Conservation (phyloP, 78 protist genomes). For the Dictyostelium capitatum region DNA sequence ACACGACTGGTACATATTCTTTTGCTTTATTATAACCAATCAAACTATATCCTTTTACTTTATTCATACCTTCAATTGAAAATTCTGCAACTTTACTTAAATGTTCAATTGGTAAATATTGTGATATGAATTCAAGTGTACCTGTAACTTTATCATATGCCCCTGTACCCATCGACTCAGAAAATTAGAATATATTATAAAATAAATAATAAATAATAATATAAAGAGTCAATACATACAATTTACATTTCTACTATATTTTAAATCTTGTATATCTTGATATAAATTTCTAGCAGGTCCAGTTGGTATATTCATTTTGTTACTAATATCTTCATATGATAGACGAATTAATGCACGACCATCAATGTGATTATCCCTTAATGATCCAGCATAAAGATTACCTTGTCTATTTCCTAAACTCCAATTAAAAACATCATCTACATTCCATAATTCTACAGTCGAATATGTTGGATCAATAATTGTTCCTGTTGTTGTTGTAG, state of each 20-base stretch:
- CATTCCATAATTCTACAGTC: not conserved
- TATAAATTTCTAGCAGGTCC: conserved; percentile 13
- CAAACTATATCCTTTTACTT: not conserved
- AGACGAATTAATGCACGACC: conserved; percentile 5
- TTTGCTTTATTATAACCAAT: not conserved
- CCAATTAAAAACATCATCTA: not conserved
- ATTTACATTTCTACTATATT: not conserved
- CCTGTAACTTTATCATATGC: conserved; percentile 4
- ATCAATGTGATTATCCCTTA: conserved; percentile 11
- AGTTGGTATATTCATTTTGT: not conserved
- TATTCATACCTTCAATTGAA: not conserved
- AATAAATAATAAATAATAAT: not conserved
- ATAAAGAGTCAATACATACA: not conserved
- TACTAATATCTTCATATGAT: not conserved
- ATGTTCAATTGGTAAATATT: conserved; percentile 8
- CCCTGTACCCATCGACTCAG: not conserved
- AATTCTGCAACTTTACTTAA: not conserved
- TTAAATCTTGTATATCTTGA: not conserved
- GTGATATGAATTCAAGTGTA: not conserved
- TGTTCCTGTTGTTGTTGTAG: not conserved
- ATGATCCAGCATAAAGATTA: not conserved
- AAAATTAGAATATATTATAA: not conserved
- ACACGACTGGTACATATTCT: not conserved
- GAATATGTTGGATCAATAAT: not conserved
- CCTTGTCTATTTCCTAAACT: not conserved